These are phyloP conservation scores for Anastatica hierochuntica DNA, from an alignment of 345 rosid species.

Conservation along the genomic window DNA sequence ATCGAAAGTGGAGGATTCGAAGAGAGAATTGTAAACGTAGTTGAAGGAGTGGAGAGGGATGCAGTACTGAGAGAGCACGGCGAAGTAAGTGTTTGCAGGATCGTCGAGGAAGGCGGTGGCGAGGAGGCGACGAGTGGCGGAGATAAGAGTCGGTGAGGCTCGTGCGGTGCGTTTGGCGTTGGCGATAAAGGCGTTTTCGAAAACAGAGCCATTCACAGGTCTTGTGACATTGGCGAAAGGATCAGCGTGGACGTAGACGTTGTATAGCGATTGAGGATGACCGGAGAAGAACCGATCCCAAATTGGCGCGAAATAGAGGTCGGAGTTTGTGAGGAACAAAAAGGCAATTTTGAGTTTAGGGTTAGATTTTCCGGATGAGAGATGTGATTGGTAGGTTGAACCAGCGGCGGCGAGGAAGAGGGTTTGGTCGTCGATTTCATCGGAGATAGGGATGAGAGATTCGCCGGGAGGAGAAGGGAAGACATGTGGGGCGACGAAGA, in stretches of 20 bases:
- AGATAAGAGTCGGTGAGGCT: slow-evolving; percentile 78
- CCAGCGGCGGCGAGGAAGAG: slow-evolving; percentile 52
- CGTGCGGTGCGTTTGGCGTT: slow-evolving; percentile 65
- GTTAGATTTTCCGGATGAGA: slow-evolving; percentile 41
- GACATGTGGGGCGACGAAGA: slow-evolving; percentile 38
- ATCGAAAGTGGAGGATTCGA: slow-evolving; percentile 46
- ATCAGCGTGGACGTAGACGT: slow-evolving; percentile 84
- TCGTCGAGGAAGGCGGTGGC: slow-evolving; percentile 86
- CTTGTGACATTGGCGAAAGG: slow-evolving; percentile 51
- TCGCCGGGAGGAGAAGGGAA: slow-evolving; percentile 42
- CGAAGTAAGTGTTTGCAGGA: slow-evolving; percentile 72
- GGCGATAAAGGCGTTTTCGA: slow-evolving; percentile 37
- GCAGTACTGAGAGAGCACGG: slow-evolving; percentile 75
- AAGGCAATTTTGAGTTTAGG: slow-evolving; percentile 79
- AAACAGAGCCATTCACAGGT: slow-evolving; percentile 37
- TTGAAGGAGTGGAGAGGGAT: slow-evolving; percentile 72
- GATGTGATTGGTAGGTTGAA: slow-evolving; percentile 41
- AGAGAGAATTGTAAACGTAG: slow-evolving; percentile 54
- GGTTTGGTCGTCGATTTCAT: slow-evolving; percentile 62
- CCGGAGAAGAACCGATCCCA: slow-evolving; percentile 62
- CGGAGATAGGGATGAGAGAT: slow-evolving; percentile 52
- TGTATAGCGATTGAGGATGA: slow-evolving; percentile 36
- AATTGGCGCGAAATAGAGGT: slow-evolving; percentile 70
- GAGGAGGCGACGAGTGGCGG: slow-evolving; percentile 85
- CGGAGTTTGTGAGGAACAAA: slow-evolving; percentile 85